phyloP scores from a whole-genome alignment of 441 rosid genomes.

The Flueggea neowawraea region DNA sequence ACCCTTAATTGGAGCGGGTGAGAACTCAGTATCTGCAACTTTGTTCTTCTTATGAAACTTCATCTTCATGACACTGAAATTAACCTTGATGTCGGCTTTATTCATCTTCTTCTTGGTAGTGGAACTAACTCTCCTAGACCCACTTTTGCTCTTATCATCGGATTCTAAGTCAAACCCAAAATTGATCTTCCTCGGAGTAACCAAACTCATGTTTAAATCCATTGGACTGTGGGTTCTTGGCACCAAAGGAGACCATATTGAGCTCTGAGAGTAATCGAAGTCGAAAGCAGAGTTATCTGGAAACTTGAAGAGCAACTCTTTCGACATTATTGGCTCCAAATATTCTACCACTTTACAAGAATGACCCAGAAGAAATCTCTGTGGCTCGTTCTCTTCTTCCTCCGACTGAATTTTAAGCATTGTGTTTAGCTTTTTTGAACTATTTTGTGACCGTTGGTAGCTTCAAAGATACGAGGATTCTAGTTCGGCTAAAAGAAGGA shows the following conservation, averaged over 20 bases:
- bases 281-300: slow-evolving; percentile 71
- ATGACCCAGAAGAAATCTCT: slow-evolving; percentile 10
- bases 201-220: slow-evolving; percentile 23
- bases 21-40: slow-evolving; percentile 17
- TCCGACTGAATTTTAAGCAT: slow-evolving; percentile 3
- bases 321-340: slow-evolving; percentile 62
- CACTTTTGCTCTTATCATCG: slow-evolving; percentile 5
- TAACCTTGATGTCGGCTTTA: slow-evolving; percentile 7
- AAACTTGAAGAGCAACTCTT: slow-evolving; percentile 72
- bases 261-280: slow-evolving; percentile 74
- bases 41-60: slow-evolving; percentile 19
- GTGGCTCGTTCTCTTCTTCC: not conserved
- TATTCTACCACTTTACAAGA: slow-evolving; percentile 65
- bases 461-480: not conserved
- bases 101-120: slow-evolving; percentile 22
- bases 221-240: slow-evolving; percentile 45
- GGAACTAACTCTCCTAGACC: slow-evolving; percentile 16
- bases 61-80: slow-evolving; percentile 18
- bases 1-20: slow-evolving; percentile 33
- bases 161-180: slow-evolving; percentile 28
- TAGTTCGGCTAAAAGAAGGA: not conserved
- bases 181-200: slow-evolving; percentile 29
- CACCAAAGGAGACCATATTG: slow-evolving; percentile 86
- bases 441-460: slow-evolving; percentile 17
- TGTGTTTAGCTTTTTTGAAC: not conserved